Conservation (phyloP, 768 basidiomycete species). For the Termitomyces sp. region DNA sequence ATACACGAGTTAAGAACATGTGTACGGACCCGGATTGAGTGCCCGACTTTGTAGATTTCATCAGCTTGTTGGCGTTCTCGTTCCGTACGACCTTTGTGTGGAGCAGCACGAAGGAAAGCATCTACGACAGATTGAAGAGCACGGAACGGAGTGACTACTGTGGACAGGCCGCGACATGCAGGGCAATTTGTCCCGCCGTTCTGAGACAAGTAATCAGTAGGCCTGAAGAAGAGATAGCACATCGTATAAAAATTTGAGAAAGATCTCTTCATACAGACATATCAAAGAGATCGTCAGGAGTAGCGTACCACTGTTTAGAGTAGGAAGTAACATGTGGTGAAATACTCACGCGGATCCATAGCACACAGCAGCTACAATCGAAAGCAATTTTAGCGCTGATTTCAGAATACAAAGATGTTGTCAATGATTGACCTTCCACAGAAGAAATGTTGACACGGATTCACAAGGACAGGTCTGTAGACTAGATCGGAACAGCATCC, state of each 20-base stretch:
- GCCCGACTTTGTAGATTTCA: conserved; percentile 63
- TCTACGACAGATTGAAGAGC: conserved; percentile 70
- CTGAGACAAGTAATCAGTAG: conserved; percentile 28
- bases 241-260: not conserved
- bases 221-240: too few species aligned
- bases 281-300: not conserved
- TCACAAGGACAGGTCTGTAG: conserved; percentile 76
- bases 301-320: conserved; percentile 5
- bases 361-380: conserved; percentile 58
- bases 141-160: conserved; percentile 65
- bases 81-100: conserved; percentile 59
- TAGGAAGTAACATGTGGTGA: conserved; percentile 8
- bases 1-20: conserved; percentile 2
- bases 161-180: conserved; percentile 68
- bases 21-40: conserved; percentile 50
- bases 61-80: conserved; percentile 79
- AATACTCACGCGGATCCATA: conserved; percentile 77
- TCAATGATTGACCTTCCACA: conserved; percentile 65
- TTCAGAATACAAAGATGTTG: not conserved
- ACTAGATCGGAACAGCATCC: conserved; percentile 82
- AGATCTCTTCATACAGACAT: not conserved
- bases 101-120: conserved; percentile 62
- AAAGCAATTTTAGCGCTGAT: not conserved
- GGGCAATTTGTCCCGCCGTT: conserved; percentile 85
- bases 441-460: conserved; percentile 87